These are phyloP conservation scores for Candida vartiovaarae DNA, from an alignment of 805 yeast genomes.

Conservation along the genomic window DNA sequence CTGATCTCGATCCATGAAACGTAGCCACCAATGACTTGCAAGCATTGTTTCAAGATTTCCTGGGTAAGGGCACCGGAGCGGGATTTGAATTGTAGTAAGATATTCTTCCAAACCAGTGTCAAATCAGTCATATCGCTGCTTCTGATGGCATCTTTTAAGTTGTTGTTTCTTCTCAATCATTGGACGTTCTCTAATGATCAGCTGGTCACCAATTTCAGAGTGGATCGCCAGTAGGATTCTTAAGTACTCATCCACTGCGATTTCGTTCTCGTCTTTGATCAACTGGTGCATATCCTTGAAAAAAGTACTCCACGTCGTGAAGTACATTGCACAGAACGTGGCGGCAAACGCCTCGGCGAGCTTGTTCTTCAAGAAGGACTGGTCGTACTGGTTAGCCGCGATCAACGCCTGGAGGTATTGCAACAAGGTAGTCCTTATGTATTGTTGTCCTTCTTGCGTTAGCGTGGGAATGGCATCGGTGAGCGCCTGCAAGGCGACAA, in stretches of 20 bases:
- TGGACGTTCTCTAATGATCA: constrained; percentile 63
- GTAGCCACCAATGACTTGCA: constrained; percentile 73
- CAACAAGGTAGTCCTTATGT: constrained; percentile 20
- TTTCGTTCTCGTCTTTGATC: constrained; percentile 22
- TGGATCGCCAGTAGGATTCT: constrained; percentile 73
- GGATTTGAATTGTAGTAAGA: constrained; percentile 35
- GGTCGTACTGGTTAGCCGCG: constrained; percentile 24
- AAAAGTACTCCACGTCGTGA: constrained; percentile 41
- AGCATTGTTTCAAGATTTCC: constrained; percentile 49
- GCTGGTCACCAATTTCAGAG: constrained; percentile 88
- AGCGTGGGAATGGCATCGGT: constrained; percentile 20
- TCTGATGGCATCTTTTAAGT: constrained; percentile 78
- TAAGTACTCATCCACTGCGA: constrained; percentile 56
- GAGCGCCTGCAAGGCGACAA: constrained; percentile 24
- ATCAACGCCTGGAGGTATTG: constrained; percentile 16
- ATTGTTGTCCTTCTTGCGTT: constrained; percentile 12
- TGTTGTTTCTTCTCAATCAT: constrained; percentile 58
- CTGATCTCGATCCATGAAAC: constrained; percentile 70
- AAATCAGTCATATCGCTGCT: constrained; percentile 62
- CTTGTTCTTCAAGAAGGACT: constrained; percentile 45
- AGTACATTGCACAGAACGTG: constrained; percentile 43
- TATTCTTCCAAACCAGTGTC: constrained; percentile 60
- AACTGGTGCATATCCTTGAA: constrained; percentile 42
- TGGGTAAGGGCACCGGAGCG: constrained; percentile 23
- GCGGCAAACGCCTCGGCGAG: constrained; percentile 48